These are phyloP conservation scores for Exophiala xenobiotica DNA, from an alignment of 2,329 filamentous ascomycete species.

Conservation along the genomic window DNA sequence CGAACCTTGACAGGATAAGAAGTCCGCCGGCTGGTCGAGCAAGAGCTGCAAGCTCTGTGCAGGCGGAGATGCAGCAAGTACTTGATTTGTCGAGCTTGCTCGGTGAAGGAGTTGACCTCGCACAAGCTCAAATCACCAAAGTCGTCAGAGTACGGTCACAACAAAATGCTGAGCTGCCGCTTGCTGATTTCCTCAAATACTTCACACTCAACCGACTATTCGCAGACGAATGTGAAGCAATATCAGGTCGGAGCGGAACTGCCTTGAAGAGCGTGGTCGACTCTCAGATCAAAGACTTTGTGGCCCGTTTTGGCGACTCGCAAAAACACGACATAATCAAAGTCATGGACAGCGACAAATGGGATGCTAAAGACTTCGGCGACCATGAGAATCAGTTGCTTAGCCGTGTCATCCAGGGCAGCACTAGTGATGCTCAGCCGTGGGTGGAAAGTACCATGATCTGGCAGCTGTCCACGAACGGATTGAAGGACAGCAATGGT, in stretches of 20 bases:
- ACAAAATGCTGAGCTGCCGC: constrained; percentile 55
- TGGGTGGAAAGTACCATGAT: constrained; percentile 55
- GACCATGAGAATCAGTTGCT: constrained; percentile 53
- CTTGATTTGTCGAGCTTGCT: constrained; percentile 65
- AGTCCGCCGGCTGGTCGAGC: constrained; percentile 22
- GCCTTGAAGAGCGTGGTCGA: constrained; percentile 62
- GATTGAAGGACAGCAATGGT: constrained; percentile 29
- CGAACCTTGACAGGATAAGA: constrained; percentile 19
- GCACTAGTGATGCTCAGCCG: constrained; percentile 56
- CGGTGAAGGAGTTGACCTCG: constrained; percentile 66
- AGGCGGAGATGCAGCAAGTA: constrained; percentile 62
- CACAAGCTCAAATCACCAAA: constrained; percentile 63
- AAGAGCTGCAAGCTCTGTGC: constrained; percentile 34
- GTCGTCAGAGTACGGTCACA: constrained; percentile 64
- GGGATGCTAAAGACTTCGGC: constrained; percentile 65
- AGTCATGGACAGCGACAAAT: constrained; percentile 61
- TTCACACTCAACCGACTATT: constrained; percentile 64
- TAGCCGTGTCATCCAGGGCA: constrained; percentile 56
- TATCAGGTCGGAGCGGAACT: constrained; percentile 61
- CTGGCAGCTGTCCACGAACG: constrained; percentile 42
- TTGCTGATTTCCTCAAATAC: constrained; percentile 60
- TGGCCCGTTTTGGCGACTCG: constrained; percentile 56
- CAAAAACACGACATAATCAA: constrained; percentile 59
- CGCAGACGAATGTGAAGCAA: constrained; percentile 66
- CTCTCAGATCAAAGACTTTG: constrained; percentile 62